Evolutionary conservation across 2,329 filamentous ascomycete genomes (phyloP), one percentile per base, ranked within the genome.

Genomic region (Sporothrix globosa): DNA sequence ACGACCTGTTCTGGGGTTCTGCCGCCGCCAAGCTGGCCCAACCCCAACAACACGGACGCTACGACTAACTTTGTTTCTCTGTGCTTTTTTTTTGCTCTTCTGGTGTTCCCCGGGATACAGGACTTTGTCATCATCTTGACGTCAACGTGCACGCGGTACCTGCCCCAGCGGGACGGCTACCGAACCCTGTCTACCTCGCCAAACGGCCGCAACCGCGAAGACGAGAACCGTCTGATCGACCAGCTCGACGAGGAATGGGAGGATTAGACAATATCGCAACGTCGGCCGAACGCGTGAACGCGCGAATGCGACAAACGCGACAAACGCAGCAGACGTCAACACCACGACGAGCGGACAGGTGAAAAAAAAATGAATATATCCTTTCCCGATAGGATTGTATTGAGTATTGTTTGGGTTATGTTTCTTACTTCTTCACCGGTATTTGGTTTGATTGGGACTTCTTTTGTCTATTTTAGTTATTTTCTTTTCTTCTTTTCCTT

Each of bases 201-300:
- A 13, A 84, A 79, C 74, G 82, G 84, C 52, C 80, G 82, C 70
- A 83, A 83, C 76, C 79, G 84, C 70, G 95, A 97, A 71, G 94
- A 93, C 69, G 96, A 98, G 81, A 97, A 98, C 80, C 84, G 93
- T 73, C 82, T 98, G 75, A 98, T 99, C 79, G 95, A 98, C 79
- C 93, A 97, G 80, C 84, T 97, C 72, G 96, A 98, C 77, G 95
- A 98, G 79, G 94, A 97, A 78, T 98, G 95, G 95, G 94, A 97
- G 75, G 94, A 72, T 17, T 72, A 46, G 30, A 19, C 24, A 11
- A 24, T 4, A 11, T 10, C 34, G 56, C 19, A 17, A 34, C 34
- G 34, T 34, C 34, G 34, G n/a, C 9, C 39, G n/a, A 44, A 6
- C 54, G 30, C 11, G 39, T 27, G 27, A 39, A 11, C n/a, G 39